phyloP scores from a whole-genome alignment of 2,329 filamentous ascomycete species.

The Aureobasidium sp. region DNA sequence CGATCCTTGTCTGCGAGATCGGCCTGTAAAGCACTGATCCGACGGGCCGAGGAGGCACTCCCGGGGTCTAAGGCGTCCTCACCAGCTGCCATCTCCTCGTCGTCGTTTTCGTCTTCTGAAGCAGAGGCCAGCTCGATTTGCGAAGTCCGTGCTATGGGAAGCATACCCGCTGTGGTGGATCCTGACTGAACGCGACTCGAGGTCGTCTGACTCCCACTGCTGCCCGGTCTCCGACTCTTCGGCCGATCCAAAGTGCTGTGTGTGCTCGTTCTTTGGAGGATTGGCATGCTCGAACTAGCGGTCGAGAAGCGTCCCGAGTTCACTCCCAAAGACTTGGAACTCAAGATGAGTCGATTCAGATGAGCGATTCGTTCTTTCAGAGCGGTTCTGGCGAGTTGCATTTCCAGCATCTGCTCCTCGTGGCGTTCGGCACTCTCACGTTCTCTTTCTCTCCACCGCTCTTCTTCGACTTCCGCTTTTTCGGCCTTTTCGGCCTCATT shows the following conservation, averaged over 20 bases:
- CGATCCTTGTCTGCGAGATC: constrained; percentile 95
- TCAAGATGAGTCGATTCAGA: constrained; percentile 87
- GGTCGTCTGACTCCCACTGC: constrained; percentile 21
- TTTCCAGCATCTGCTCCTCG: constrained; percentile 96
- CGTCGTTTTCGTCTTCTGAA: constrained; percentile 39
- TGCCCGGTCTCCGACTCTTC: constrained; percentile 9
- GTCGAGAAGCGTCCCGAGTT: constrained; percentile 63
- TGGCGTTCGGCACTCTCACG: constrained; percentile 79
- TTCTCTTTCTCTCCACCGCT: constrained; percentile 62
- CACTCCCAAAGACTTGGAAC: constrained; percentile 91
- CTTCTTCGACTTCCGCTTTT: constrained; percentile 61
- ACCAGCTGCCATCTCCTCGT: constrained; percentile 48
- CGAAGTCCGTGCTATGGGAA: constrained; percentile 24
- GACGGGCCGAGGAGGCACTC: constrained; percentile 70
- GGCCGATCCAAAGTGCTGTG: constrained; percentile 28
- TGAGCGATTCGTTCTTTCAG: constrained; percentile 97
- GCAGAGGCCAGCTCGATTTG: constrained; percentile 21
- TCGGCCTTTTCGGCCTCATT: constrained; percentile 49
- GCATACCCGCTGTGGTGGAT: constrained; percentile 25
- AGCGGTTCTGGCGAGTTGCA: constrained; percentile 92
- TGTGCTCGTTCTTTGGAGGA: constrained; percentile 29
- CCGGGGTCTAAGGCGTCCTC: constrained; percentile 40
- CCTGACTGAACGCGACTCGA: constrained; percentile 25
- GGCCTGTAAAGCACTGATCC: constrained; percentile 86
- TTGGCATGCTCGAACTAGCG: constrained; percentile 36